phyloP scores from a whole-genome alignment of 1,139 yeast genomes.

The Suhomyces kunorum region DNA sequence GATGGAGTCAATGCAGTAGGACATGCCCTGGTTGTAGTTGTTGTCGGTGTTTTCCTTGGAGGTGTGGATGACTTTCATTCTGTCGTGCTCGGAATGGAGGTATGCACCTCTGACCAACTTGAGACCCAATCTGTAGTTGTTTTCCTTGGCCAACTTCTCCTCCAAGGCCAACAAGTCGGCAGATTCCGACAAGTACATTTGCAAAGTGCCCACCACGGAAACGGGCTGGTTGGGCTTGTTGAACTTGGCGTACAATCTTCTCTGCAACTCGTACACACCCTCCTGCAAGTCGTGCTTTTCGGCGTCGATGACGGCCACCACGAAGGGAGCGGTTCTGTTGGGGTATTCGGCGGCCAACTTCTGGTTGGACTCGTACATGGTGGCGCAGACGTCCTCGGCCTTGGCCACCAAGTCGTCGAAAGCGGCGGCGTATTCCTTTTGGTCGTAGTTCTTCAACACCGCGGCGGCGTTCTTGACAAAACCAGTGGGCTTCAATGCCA shows the following conservation, averaged over 20 bases:
- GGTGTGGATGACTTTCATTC: slow-evolving; percentile 66
- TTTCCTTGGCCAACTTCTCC: slow-evolving; percentile 60
- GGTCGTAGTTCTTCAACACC: slow-evolving; percentile 62
- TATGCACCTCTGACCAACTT: slow-evolving; percentile 98
- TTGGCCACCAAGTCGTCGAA: slow-evolving; percentile 66
- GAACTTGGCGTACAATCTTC: slow-evolving; percentile 73
- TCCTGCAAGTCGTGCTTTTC: slow-evolving; percentile 86
- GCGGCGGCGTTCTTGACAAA: slow-evolving; percentile 74
- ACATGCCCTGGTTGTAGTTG: slow-evolving; percentile 73
- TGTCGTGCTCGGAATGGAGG: slow-evolving; percentile 81
- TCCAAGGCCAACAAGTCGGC: slow-evolving; percentile 62
- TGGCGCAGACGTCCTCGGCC: slow-evolving; percentile 58
- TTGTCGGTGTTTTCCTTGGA: slow-evolving; percentile 76
- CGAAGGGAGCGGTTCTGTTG: slow-evolving; percentile 73
- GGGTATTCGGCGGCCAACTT: slow-evolving; percentile 56
- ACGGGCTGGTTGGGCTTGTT: slow-evolving; percentile 60
- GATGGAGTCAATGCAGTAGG: slow-evolving; percentile 63
- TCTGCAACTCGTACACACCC: slow-evolving; percentile 89
- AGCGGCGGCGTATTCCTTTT: slow-evolving; percentile 43
- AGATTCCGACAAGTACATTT: slow-evolving; percentile 83
- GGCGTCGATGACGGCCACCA: slow-evolving; percentile 88
- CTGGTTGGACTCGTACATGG: slow-evolving; percentile 58
- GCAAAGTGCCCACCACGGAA: slow-evolving; percentile 88
- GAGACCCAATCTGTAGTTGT: slow-evolving; percentile 75
- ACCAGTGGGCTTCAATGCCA: slow-evolving; percentile 94